A percentile compares a stretch with the other conserved stretches of the same genome.
Conservation (phyloP, 257 asterid genomes). For the Nicotiana sylvestris region DNA sequence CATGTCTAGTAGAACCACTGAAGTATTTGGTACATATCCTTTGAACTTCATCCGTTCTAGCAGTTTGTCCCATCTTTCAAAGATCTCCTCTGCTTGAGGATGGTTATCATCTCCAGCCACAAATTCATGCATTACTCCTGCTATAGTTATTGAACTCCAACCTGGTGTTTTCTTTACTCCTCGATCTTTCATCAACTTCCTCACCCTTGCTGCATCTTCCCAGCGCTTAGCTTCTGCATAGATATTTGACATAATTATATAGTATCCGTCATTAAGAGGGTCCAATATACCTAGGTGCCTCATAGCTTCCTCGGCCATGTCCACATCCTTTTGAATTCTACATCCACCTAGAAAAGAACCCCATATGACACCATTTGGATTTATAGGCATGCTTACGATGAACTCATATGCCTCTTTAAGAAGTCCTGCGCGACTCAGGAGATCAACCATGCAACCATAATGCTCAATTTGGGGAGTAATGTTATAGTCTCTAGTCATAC, state of each 20-base stretch:
- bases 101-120: constrained; percentile 64
- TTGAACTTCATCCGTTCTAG: constrained; percentile 34
- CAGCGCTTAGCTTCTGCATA: constrained; percentile 37
- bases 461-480: constrained; percentile 53
- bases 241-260: constrained; percentile 50
- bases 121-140: constrained; percentile 55
- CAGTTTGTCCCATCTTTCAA: constrained; percentile 30
- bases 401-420: constrained; percentile 52
- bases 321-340: constrained; percentile 49
- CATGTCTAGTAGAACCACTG: constrained; percentile 45
- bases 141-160: constrained; percentile 37
- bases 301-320: constrained; percentile 55
- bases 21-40: constrained; percentile 60
- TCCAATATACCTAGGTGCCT: constrained; percentile 36
- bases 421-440: constrained; percentile 59
- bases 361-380: constrained; percentile 59
- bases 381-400: constrained; percentile 46
- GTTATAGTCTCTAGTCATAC: constrained; percentile 48
- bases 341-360: constrained; percentile 79
- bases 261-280: constrained; percentile 54
- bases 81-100: constrained; percentile 42
- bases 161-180: constrained; percentile 55
- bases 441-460: constrained; percentile 81
- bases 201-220: constrained; percentile 48
- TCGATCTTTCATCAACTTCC: constrained; percentile 44